Base-by-base conservation (phyloP, 305 asterid genomes). In the Solanum chacoense region DNA sequence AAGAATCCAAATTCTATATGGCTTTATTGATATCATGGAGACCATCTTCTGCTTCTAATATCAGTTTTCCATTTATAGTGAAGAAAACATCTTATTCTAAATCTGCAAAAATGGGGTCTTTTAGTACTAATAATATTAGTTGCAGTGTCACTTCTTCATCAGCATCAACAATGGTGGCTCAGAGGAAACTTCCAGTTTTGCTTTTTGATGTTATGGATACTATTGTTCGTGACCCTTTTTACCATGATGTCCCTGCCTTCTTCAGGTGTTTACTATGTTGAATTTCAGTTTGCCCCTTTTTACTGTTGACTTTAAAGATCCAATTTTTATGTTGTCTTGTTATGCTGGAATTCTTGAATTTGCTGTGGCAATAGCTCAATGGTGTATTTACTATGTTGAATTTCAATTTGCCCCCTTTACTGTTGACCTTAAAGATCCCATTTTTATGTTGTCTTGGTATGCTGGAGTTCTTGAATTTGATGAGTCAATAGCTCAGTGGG, bases 131-230 rank as follows among this genome's bases (percentile, higher is more conserved):
- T 42, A 81, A 34, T 31, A 50, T 20, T 37, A n/a, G 85, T 8
- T 11, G 32, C 84, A 18, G 87, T 16, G 1, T 69, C 86, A 55
- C 76, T 59, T 26, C 76, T 59, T 26, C 89, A 59, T 76, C 88
- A 81, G 29, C 67, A 11, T 74, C 55, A 59, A 55, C 32, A 34
- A 37, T 69, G 86, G 75, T 2, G 34, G 28, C 26, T 16, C 36
- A 55, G 20, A 88, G 95, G 72, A 96, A 94, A 92, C 93, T 94
- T 73, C 99, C 98, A 22, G 84, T 97, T 72, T 92, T 97, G 87
- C 94, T 97, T 65, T 97, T 97, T 92, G 99, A 97, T 90, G 94
- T 97, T 81, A 94, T 97, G 97, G 98, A 96, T 89, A 97, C 99
- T 12, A 84, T 97, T 77, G 98, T 97, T 87, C 94, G 94, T 73